A percentile compares a stretch with the other conserved stretches of the same genome.
Evolutionary conservation across 176 grass and related monocot species (phyloP).

Genomic region (Oryza glaberrima): DNA sequence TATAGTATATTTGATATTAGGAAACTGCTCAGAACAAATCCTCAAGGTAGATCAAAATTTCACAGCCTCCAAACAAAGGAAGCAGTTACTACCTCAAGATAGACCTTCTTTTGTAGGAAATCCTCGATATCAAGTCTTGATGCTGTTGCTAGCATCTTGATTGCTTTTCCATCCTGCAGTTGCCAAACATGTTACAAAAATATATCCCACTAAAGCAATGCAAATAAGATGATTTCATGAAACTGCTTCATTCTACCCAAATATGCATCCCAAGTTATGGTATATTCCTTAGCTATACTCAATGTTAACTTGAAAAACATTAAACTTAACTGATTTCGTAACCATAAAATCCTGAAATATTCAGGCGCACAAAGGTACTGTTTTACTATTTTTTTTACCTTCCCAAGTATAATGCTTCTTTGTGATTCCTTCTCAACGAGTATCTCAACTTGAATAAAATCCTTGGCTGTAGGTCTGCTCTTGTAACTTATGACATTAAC

Average conservation of each 20-base stretch:
- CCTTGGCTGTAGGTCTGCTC: conserved; percentile 77
- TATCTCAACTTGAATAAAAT: conserved; percentile 98
- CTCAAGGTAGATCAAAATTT: neutral
- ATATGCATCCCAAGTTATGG: neutral
- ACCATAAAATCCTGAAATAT: conserved; percentile 12
- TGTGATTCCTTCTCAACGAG: conserved; percentile 92
- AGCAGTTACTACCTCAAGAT: conserved; percentile 65
- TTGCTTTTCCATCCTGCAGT: conserved; percentile 80
- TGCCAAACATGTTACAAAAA: neutral
- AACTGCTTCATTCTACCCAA: neutral
- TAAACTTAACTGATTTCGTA: neutral
- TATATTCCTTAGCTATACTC: neutral
- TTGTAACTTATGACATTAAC: conserved; percentile 92
- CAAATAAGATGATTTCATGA: neutral
- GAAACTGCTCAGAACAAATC: neutral
- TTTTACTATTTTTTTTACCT: conserved; percentile 51
- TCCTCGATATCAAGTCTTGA: conserved; percentile 98
- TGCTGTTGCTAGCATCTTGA: conserved; percentile 89
- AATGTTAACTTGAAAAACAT: neutral
- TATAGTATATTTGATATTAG: neutral
- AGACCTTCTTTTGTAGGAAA: conserved; percentile 98
- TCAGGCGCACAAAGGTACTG: neutral
- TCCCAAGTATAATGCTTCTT: conserved; percentile 90
- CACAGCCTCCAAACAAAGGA: neutral
- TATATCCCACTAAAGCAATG: neutral